phyloP scores from a whole-genome alignment of 1,284 basidiomycete species.

The Inonotus obliquus region DNA sequence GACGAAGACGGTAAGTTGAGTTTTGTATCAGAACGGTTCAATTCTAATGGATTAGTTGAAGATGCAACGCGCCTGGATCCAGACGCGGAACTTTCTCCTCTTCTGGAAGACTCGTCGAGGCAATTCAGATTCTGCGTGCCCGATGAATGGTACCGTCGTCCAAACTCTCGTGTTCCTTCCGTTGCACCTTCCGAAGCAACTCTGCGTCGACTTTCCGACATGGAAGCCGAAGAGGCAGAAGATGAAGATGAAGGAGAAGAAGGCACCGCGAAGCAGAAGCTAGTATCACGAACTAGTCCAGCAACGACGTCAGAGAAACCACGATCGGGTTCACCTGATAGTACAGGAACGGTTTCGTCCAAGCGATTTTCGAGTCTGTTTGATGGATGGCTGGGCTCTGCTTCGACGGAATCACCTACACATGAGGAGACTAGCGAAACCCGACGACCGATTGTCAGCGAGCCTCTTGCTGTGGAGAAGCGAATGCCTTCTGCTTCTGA shows the following conservation, averaged over 20 bases:
- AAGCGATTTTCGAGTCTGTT: conserved; percentile 17
- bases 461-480: conserved; percentile 12
- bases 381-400: conserved; percentile 16
- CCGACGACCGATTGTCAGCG: conserved; percentile 15
- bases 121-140: conserved; percentile 58
- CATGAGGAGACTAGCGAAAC: conserved; percentile 1
- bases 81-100: neutral
- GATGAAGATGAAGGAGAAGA: conserved; percentile 45
- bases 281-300: conserved; percentile 22
- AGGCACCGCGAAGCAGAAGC: conserved; percentile 58
- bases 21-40: neutral
- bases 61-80: conserved; percentile 8
- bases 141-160: conserved; percentile 74
- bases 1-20: conserved; percentile 43
- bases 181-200: conserved; percentile 49
- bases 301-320: conserved; percentile 21
- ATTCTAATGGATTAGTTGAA: conserved; percentile 3
- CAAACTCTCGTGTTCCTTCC: conserved; percentile 48
- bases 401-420: conserved; percentile 3
- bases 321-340: conserved; percentile 15
- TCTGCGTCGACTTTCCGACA: conserved; percentile 42
- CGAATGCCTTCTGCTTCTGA: neutral
- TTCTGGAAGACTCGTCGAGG: neutral
- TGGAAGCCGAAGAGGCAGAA: conserved; percentile 45
- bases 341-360: conserved; percentile 12